Conservation (phyloP, 2,329 filamentous ascomycete genomes). For the Lithohypha guttulata region DNA sequence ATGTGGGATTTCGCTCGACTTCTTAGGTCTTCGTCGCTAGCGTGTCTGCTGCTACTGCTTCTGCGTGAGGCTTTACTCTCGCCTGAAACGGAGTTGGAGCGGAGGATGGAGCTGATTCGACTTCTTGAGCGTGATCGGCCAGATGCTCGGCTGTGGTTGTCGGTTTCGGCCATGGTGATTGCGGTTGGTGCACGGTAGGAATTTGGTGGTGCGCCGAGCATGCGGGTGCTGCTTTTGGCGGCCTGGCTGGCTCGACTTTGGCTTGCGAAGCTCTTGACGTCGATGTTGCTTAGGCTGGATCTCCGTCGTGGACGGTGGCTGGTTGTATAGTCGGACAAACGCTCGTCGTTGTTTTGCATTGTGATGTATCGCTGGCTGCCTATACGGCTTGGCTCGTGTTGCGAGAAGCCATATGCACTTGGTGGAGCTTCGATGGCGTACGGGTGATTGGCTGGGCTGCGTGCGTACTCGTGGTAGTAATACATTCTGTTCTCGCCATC, state of each 20-base stretch:
- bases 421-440: constrained; percentile 18
- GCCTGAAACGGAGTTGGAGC: background rate
- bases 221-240: constrained; percentile 4
- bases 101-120: background rate
- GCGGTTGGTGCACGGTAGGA: constrained; percentile 19
- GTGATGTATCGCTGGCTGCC: constrained; percentile 15
- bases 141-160: background rate
- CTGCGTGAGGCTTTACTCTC: constrained; percentile 2
- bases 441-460: background rate
- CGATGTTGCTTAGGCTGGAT: constrained; percentile 14
- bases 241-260: constrained; percentile 7
- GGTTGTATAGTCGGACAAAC: constrained; percentile 11
- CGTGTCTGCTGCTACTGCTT: constrained; percentile 10
- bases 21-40: constrained; percentile 9
- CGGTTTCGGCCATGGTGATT: constrained; percentile 15
- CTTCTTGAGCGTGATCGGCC: constrained; percentile 5
- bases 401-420: constrained; percentile 7
- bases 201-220: constrained; percentile 15
- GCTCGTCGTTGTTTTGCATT: constrained; percentile 18
- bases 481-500: constrained; percentile 3
- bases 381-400: constrained; percentile 7
- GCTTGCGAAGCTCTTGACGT: constrained; percentile 11
- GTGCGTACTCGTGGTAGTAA: constrained; percentile 7
- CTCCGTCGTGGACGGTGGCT: constrained; percentile 8
- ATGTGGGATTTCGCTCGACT: background rate